These are phyloP conservation scores for Cordyceps farinosa DNA, from an alignment of 2,329 filamentous ascomycete genomes.

Conservation along the genomic window DNA sequence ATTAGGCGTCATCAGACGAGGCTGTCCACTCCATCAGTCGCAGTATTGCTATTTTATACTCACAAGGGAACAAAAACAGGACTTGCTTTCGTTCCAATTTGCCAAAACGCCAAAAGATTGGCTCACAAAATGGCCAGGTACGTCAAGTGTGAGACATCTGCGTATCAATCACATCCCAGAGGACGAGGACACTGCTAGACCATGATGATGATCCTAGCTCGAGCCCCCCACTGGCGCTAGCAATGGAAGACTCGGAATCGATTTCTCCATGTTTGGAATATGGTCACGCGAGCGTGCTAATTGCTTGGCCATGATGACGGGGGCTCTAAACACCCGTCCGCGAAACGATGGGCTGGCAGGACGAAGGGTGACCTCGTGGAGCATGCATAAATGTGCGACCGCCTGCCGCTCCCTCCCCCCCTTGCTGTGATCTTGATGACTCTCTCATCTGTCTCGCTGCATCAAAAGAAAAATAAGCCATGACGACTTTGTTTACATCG, in stretches of 20 bases:
- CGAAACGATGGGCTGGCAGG: not conserved
- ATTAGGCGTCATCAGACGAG: not conserved
- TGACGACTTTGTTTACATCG: constrained; percentile 40
- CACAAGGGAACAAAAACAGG: not conserved
- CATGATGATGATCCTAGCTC: not conserved
- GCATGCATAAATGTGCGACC: not conserved
- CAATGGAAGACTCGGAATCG: not conserved
- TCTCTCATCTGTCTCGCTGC: not conserved
- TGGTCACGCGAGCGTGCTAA: constrained; percentile 1
- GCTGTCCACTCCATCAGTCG: not conserved
- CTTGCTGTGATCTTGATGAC: not conserved
- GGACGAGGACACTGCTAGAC: not conserved
- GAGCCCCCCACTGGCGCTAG: not conserved
- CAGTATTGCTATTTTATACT: not conserved
- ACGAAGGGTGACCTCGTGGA: not conserved
- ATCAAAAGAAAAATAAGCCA: constrained; percentile 17
- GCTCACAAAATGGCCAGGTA: too few relatives aligned
- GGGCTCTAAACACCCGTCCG: not conserved
- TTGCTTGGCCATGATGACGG: constrained; percentile 4
- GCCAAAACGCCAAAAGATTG: not conserved
- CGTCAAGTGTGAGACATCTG: not conserved
- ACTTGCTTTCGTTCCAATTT: not conserved
- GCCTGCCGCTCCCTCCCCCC: not conserved
- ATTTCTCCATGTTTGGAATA: not conserved
- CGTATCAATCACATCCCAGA: not conserved